Evolutionary conservation across 345 rosid genomes (phyloP), one percentile per base, ranked within the genome.

Genomic region (Diplotaxis tenuifolia): DNA sequence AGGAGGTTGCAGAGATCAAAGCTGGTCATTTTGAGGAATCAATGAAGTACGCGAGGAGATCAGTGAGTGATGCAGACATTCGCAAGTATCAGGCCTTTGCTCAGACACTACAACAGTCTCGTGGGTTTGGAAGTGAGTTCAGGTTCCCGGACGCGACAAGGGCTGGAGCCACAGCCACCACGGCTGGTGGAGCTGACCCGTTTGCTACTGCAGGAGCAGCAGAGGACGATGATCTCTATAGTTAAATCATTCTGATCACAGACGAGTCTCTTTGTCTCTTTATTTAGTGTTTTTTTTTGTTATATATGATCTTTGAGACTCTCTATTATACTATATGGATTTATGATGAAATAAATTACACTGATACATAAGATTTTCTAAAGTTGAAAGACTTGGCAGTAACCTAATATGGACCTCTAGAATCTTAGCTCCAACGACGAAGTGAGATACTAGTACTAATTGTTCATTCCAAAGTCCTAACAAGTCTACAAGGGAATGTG

Each of bases 1-100:
- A 84, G 0, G 90, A 84, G 68, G 76, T 65, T 45, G 65, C 77
- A 28, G 81, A 72, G 73, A 67, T 78, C 0, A 78, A 78, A 40
- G 81, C 81, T 36, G 38, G 69, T 20, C 81, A 78, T 18, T 78
- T 78, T 29, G 81, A 78, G 42, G 81, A 78, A 23, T 72, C 81
- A 2, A 78, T 78, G 76, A 78, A 78, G 2, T 78, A 8, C 5
- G 81, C 81, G 0, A 71, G 81, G 58, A 72, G 77, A 40, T 71
- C 72, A 34, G 81, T 77, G 11, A 77, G 68, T 27, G 80, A 77
- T 71, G 80, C 80, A 31, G 80, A 77, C 21, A 77, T 77, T 29
- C 76, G 80, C 62, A 77, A 77, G 57, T 77, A 77, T 29, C 80
- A 71, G 29, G 77, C 60, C 15, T 77, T 77, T 71, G 76, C 80